These are phyloP conservation scores for Trifolium dubium DNA, from an alignment of 306 rosid genomes.

Conservation along the genomic window DNA sequence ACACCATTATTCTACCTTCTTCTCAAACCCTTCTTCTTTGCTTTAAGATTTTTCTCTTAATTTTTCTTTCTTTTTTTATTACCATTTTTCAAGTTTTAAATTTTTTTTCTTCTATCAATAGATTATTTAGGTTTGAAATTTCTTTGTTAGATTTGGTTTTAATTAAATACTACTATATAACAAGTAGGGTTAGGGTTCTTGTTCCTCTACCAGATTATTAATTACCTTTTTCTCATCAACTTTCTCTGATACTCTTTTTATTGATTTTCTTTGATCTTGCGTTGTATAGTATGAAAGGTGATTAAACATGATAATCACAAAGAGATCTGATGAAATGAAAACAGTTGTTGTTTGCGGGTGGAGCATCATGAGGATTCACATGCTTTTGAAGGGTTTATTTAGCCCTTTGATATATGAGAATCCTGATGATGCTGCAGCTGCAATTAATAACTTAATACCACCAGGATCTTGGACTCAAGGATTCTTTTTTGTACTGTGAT, in stretches of 20 bases:
- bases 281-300: slow-evolving; percentile 32
- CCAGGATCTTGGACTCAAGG: slow-evolving; percentile 22
- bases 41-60: neutral
- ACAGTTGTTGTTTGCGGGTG: slow-evolving; percentile 58
- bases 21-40: neutral
- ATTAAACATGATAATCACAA: neutral
- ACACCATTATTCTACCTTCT: slow-evolving; percentile 29
- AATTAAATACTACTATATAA: slow-evolving; percentile 26
- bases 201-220: neutral
- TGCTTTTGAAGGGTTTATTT: slow-evolving; percentile 30
- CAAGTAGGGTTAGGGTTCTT: slow-evolving; percentile 60
- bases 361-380: slow-evolving; percentile 97
- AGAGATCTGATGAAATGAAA: slow-evolving; percentile 34
- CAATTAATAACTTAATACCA: slow-evolving; percentile 56
- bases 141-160: slow-evolving; percentile 34
- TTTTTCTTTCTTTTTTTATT: neutral
- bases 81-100: neutral
- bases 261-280: neutral
- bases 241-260: neutral
- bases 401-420: slow-evolving; percentile 61
- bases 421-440: slow-evolving; percentile 96
- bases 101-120: neutral
- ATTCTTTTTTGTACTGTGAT: neutral
- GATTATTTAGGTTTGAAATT: neutral
- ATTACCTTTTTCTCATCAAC: neutral